These are phyloP conservation scores for Magnusiomyces paraingens DNA, from an alignment of 1,139 yeast genomes.

Conservation along the genomic window DNA sequence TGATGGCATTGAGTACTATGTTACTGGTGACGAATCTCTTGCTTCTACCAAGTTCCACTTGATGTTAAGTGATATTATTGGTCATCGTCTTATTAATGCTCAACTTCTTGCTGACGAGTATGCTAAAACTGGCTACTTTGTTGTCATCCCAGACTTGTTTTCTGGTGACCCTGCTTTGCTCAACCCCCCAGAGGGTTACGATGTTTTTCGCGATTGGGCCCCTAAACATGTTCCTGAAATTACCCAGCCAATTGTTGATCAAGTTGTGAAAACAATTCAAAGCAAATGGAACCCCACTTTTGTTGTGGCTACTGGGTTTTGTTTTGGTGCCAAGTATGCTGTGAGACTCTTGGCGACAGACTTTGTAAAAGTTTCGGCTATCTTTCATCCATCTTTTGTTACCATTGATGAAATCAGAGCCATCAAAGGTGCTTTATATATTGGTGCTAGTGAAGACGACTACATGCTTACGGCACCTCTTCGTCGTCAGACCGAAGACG, in stretches of 20 bases:
- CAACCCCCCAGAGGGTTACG: slow-evolving; percentile 28
- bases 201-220: slow-evolving; percentile 44
- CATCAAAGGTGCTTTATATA: slow-evolving; percentile 53
- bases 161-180: slow-evolving; percentile 44
- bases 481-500: slow-evolving; percentile 54
- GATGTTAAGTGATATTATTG: slow-evolving; percentile 62
- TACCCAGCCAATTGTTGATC: slow-evolving; percentile 40
- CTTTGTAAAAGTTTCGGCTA: slow-evolving; percentile 51
- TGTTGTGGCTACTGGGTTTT: slow-evolving; percentile 65
- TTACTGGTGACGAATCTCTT: slow-evolving; percentile 27
- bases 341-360: slow-evolving; percentile 50
- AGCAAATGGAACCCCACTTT: slow-evolving; percentile 44
- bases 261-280: slow-evolving; percentile 38
- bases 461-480: slow-evolving; percentile 52
- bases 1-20: slow-evolving; percentile 17
- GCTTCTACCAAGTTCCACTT: slow-evolving; percentile 43
- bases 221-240: slow-evolving; percentile 45
- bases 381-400: slow-evolving; percentile 77
- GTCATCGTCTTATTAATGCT: slow-evolving; percentile 50
- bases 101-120: slow-evolving; percentile 64
- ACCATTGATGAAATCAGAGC: slow-evolving; percentile 55
- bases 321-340: slow-evolving; percentile 74
- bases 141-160: slow-evolving; percentile 68
- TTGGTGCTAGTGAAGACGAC: slow-evolving; percentile 71
- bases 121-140: slow-evolving; percentile 54